Percentiles rank a stretch among this genome's conserved stretches.
These are phyloP conservation scores for Globomyces pollinis-pini DNA, from an alignment of 192 early-diverging fungal genomes.

Conservation along the genomic window DNA sequence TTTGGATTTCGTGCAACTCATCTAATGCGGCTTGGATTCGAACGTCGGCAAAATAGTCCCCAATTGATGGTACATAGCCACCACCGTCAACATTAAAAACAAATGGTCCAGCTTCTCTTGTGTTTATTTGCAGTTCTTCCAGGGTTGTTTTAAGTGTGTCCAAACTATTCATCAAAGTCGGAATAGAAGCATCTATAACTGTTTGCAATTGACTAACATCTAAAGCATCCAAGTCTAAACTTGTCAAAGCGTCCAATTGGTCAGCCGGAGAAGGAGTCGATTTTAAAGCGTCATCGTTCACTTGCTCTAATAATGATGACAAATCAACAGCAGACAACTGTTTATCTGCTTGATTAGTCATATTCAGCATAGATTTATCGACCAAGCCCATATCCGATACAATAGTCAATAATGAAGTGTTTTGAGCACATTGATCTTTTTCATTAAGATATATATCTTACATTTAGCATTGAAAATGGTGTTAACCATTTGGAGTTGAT, in stretches of 20 bases:
- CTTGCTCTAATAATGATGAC: not conserved
- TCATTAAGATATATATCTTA: no score
- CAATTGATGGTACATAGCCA: no score
- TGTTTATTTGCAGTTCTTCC: no score
- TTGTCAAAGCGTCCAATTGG: not conserved
- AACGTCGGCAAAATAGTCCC: no score
- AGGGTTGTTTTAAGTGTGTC: no score
- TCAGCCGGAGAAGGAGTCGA: not conserved
- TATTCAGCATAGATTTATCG: not conserved
- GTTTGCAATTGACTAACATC: not conserved
- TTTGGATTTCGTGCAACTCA: no score
- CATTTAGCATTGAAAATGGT: not conserved
- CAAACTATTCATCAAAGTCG: not conserved
- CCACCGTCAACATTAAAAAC: no score
- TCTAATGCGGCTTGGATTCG: no score
- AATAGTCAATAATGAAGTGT: not conserved
- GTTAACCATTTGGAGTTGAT: not conserved
- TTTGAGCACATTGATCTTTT: not conserved
- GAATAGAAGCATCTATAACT: not conserved
- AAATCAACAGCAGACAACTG: not conserved
- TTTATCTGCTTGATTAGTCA: not conserved
- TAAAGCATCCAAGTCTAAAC: not conserved
- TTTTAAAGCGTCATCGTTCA: not conserved
- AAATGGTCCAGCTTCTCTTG: no score
- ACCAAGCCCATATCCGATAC: not conserved